phyloP scores from a whole-genome alignment of 768 basidiomycete species.

The Pisolithus orientalis region DNA sequence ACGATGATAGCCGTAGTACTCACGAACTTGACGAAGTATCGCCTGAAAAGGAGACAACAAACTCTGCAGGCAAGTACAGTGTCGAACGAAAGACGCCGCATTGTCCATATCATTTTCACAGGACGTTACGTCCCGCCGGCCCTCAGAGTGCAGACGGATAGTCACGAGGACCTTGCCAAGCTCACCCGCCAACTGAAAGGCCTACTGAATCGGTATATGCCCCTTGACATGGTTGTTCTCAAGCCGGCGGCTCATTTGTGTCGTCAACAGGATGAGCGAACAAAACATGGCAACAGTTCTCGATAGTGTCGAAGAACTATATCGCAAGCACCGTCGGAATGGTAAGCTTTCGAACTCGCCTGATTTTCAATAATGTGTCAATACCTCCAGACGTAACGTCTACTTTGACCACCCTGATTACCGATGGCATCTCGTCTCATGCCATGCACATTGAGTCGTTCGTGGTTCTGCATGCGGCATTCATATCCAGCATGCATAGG shows the following conservation, averaged over 20 bases:
- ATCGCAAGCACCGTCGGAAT: conserved; percentile 70
- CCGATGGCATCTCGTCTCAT: conserved; percentile 74
- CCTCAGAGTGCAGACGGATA: conserved; percentile 48
- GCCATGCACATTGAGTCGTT: conserved; percentile 83
- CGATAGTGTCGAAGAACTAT: conserved; percentile 67
- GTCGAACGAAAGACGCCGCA: background rate
- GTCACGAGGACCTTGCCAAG: conserved; percentile 41
- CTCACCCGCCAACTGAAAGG: conserved; percentile 78
- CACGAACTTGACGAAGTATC: background rate
- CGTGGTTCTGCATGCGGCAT: conserved; percentile 81
- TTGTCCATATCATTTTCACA: conserved; percentile 11
- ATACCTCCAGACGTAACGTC: conserved; percentile 67
- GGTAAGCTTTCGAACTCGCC: conserved; percentile 38
- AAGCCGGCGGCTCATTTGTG: background rate
- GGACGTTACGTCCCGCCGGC: conserved; percentile 80
- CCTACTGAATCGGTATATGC: conserved; percentile 69
- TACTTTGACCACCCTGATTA: conserved; percentile 66
- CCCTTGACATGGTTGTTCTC: background rate
- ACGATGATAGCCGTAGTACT: background rate
- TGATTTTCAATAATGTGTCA: conserved; percentile 4
- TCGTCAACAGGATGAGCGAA: conserved; percentile 70
- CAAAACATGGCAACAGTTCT: conserved; percentile 78
- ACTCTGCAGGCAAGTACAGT: conserved; percentile 8
- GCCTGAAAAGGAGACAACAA: background rate
- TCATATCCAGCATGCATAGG: conserved; percentile 76